A percentile compares a stretch with the other conserved stretches of the same genome.
Evolutionary conservation across 2,329 filamentous ascomycete genomes (phyloP).

Genomic region (Hypoxylon sp.): DNA sequence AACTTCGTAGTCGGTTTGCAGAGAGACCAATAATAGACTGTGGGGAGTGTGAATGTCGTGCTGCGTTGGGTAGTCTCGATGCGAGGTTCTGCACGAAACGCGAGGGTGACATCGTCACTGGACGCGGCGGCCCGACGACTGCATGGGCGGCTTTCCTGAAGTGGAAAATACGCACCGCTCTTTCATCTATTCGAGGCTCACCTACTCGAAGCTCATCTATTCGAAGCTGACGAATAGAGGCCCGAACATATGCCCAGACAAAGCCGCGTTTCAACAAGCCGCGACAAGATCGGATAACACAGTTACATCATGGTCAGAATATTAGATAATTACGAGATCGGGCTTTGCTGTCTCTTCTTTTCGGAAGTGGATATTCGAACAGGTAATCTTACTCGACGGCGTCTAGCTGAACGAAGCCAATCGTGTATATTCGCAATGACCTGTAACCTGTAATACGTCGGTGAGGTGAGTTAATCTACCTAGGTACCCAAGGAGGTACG

Average conservation of each 20-base stretch:
- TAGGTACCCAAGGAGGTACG: too few relatives aligned
- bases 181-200: not conserved
- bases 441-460: conserved; percentile 6
- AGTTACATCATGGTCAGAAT: conserved; percentile 22
- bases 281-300: conserved; percentile 9
- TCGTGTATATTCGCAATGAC: conserved; percentile 13
- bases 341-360: not conserved
- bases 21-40: conserved; percentile 10
- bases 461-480: conserved; percentile 4
- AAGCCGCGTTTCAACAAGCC: not conserved
- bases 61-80: conserved; percentile 7
- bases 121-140: not conserved
- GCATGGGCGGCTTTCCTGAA: conserved; percentile 13
- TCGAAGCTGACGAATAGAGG: conserved; percentile 13
- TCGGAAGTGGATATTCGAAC: conserved; percentile 27
- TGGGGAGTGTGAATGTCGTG: too few relatives aligned
- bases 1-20: conserved; percentile 4
- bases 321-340: conserved; percentile 4
- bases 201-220: too few relatives aligned
- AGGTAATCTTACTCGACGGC: conserved; percentile 8
- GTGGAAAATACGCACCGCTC: not conserved
- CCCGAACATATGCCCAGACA: not conserved
- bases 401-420: not conserved
- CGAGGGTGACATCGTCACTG: conserved; percentile 2
- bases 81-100: conserved; percentile 14